Base-by-base conservation (phyloP, 2,329 filamentous ascomycete species). In the Arthrobotrys megalospora region DNA sequence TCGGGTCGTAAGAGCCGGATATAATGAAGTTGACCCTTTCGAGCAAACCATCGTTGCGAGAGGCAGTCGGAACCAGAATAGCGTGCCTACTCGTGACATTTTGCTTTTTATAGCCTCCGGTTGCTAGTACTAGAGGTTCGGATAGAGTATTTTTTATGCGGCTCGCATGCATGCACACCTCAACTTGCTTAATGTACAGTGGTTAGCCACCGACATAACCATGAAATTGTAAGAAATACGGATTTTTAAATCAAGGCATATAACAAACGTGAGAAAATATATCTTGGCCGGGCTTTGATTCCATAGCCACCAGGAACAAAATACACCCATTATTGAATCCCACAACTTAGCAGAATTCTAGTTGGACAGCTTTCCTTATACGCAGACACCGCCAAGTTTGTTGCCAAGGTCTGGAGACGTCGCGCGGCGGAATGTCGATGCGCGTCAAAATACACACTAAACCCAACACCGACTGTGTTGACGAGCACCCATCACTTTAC, bases 401-500 rank as follows among this genome's bases (percentile, higher is more conserved):
- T 21, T 41, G 52, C 52, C 52, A 58, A 58, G 52, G 34, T 16
- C 16, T 58, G n/a, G 7, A 21, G 32, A 55, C n/a, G 6, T 36
- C 4, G 16, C 6, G 1, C 11, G 3, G 32, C 10, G 52, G 52
- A 58, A 58, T 58, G 34, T 38, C 52, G 32, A 58, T 58, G 52
- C 52, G 52, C 16, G 28, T 55, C 50, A 36, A 36, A 36, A 36
- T 55, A 16, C 28, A 2, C 52, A 41, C 52, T 58, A 58, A 58
- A 38, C 52, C 34, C 52, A 38, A 58, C 36, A 36, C 16, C n/a
- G 52, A 58, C n/a, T 58, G 52, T 58, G 52, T 58, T 58, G 52
- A 58, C 52, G 52, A 41, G 36, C 36, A 38, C 36, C 36, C 7
- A 38, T 38, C 12, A 28, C 24, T 28, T 28, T 28, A 28, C 24